A percentile compares a stretch with the other conserved stretches of the same genome.
Evolutionary conservation across 305 asterid species (phyloP).

Genomic region (Solanum chacoense): DNA sequence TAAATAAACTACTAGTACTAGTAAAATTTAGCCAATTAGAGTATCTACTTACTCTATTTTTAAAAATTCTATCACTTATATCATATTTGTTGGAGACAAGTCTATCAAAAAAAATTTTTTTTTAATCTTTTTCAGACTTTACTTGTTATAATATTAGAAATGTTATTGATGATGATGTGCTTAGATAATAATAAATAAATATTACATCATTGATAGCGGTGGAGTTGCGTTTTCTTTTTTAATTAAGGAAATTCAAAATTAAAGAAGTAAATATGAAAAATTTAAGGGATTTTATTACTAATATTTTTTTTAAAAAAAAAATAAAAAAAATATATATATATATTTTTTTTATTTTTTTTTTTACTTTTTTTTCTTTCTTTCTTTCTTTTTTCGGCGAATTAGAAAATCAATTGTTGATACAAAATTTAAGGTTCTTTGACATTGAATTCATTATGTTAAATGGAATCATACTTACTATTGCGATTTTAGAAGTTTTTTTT

Average conservation of each 20-base stretch:
- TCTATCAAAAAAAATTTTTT: not conserved
- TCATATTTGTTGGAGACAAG: not conserved
- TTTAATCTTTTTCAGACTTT: not conserved
- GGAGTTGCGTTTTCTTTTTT: not conserved
- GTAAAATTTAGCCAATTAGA: not conserved
- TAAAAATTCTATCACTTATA: not conserved
- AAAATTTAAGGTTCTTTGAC: not conserved
- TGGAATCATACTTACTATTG: too few relatives aligned
- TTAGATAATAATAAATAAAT: not conserved
- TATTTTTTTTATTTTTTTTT: too few relatives aligned
- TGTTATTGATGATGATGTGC: not conserved
- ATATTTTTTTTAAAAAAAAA: too few relatives aligned
- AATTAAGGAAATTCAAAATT: not conserved
- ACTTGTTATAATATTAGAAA: not conserved
- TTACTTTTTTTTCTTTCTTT: too few relatives aligned
- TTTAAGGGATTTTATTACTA: too few relatives aligned
- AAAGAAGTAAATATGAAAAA: not conserved
- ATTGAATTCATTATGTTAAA: not conserved
- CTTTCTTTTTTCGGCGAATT: too few relatives aligned
- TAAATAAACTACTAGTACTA: not conserved
- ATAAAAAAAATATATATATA: too few relatives aligned
- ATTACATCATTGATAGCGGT: not conserved
- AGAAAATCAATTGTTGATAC: not conserved
- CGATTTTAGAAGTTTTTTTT: not conserved
- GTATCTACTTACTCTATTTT: not conserved